These are phyloP conservation scores for Thelonectria discophora DNA, from an alignment of 2,329 filamentous ascomycete genomes.

Conservation along the genomic window DNA sequence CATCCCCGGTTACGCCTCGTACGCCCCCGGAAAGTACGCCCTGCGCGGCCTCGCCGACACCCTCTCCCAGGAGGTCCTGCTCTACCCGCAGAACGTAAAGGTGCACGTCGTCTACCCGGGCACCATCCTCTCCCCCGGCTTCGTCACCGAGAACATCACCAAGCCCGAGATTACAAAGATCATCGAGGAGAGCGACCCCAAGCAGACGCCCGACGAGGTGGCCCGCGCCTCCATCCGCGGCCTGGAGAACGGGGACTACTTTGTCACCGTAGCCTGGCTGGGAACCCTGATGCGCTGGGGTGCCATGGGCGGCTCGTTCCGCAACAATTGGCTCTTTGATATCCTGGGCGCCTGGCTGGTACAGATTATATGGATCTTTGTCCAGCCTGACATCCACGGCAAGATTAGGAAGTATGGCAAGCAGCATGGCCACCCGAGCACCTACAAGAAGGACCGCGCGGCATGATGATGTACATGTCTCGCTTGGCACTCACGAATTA, in stretches of 20 bases:
- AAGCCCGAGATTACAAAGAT: conserved; percentile 84
- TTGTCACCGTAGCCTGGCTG: conserved; percentile 79
- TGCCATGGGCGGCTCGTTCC: conserved; percentile 61
- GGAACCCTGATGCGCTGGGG: conserved; percentile 76
- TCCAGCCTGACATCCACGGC: conserved; percentile 63
- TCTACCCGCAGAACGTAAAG: conserved; percentile 86
- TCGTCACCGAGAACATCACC: conserved; percentile 76
- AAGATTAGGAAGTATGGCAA: conserved; percentile 66
- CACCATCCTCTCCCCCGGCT: conserved; percentile 80
- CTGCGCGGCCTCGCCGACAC: conserved; percentile 85
- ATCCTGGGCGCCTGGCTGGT: conserved; percentile 64
- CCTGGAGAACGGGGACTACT: conserved; percentile 81
- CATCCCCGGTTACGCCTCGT: conserved; percentile 83
- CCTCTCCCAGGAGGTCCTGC: conserved; percentile 81
- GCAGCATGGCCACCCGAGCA: conserved; percentile 66
- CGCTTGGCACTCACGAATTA: neutral
- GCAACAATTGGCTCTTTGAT: conserved; percentile 69
- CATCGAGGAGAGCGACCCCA: conserved; percentile 83
- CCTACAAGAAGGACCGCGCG: conserved; percentile 48
- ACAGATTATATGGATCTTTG: conserved; percentile 66
- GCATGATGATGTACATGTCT: conserved; percentile 5
- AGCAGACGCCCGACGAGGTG: conserved; percentile 80
- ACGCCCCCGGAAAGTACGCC: conserved; percentile 86
- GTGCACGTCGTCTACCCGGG: conserved; percentile 86
- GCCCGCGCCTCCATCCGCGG: conserved; percentile 75